Evolutionary conservation across 768 basidiomycete species (phyloP).

Genomic region (Hirschioporus abietinus): DNA sequence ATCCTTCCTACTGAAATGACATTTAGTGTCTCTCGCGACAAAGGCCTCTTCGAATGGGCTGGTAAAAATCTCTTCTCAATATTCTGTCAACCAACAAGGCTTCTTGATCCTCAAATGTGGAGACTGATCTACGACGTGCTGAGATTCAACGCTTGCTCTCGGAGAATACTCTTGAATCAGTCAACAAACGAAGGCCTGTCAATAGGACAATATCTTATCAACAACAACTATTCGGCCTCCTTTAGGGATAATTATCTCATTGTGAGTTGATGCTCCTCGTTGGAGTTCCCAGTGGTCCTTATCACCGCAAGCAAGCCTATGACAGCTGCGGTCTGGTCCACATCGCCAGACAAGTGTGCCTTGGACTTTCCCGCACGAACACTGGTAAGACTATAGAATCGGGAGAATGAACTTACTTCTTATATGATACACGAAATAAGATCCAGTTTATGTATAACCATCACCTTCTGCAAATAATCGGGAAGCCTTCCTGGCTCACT

Average conservation of each 20-base stretch:
- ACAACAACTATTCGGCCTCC: constrained; percentile 58
- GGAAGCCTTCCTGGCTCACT: constrained; percentile 69
- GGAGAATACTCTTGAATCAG: constrained; percentile 31
- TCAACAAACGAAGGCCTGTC: constrained; percentile 29
- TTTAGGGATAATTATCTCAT: constrained; percentile 75
- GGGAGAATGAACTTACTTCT: neutral
- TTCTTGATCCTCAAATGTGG: constrained; percentile 66
- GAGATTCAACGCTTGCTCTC: constrained; percentile 67
- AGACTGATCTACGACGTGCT: constrained; percentile 65
- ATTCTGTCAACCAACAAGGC: constrained; percentile 60
- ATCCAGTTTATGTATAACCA: constrained; percentile 73
- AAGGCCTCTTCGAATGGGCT: constrained; percentile 71
- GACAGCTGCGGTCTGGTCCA: constrained; percentile 80
- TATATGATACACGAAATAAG: constrained; percentile 21
- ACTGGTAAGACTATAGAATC: constrained; percentile 32
- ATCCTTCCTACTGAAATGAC: constrained; percentile 68
- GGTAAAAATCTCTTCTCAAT: constrained; percentile 55
- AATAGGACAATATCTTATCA: constrained; percentile 51
- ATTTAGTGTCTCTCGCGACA: constrained; percentile 69
- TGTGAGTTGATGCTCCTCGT: constrained; percentile 32
- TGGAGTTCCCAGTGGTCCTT: neutral
- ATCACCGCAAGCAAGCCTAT: constrained; percentile 45
- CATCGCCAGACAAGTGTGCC: constrained; percentile 62
- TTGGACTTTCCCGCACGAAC: constrained; percentile 69
- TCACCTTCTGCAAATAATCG: constrained; percentile 64